Percentiles rank a stretch among this genome's conserved stretches.
These are phyloP conservation scores for Hyaloscypha bicolor DNA, from an alignment of 495 filamentous ascomycete species.

Conservation along the genomic window DNA sequence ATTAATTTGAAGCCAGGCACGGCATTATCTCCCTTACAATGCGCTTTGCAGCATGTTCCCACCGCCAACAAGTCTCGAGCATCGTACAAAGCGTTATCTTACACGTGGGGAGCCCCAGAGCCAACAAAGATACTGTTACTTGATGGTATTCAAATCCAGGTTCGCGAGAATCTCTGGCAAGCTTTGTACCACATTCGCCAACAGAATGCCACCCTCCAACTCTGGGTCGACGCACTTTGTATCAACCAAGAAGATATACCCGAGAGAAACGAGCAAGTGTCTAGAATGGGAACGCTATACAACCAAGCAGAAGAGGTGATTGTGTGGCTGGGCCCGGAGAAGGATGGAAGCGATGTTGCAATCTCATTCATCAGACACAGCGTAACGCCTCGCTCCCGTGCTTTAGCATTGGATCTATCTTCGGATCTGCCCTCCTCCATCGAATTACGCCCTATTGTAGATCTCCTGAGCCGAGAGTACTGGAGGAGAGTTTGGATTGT, in stretches of 20 bases:
- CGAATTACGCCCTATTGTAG: neutral
- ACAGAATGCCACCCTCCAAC: slow-evolving; percentile 3
- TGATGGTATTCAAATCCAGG: slow-evolving; percentile 7
- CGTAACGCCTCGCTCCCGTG: neutral
- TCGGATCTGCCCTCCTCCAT: neutral
- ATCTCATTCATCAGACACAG: slow-evolving; percentile 16
- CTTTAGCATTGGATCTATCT: neutral
- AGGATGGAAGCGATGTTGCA: slow-evolving; percentile 21
- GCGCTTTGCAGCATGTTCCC: neutral
- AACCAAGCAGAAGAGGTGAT: slow-evolving; percentile 25
- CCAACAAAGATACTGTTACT: slow-evolving; percentile 9
- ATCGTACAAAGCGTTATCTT: slow-evolving; percentile 32
- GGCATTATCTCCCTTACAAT: neutral
- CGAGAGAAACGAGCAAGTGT: slow-evolving; percentile 33
- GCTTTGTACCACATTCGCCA: slow-evolving; percentile 28
- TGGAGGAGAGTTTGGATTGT: slow-evolving; percentile 9
- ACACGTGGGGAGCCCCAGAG: slow-evolving; percentile 19
- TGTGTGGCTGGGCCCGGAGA: slow-evolving; percentile 34
- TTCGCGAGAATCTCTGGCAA: slow-evolving; percentile 31
- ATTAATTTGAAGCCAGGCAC: neutral
- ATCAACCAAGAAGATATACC: slow-evolving; percentile 31
- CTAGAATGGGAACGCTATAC: slow-evolving; percentile 34
- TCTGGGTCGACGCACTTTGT: slow-evolving; percentile 37
- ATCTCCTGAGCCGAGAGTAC: slow-evolving; percentile 3
- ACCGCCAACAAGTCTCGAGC: neutral